These are phyloP conservation scores for Gnetum montanum DNA, from an alignment of 75 land plant species.

Conservation along the genomic window DNA sequence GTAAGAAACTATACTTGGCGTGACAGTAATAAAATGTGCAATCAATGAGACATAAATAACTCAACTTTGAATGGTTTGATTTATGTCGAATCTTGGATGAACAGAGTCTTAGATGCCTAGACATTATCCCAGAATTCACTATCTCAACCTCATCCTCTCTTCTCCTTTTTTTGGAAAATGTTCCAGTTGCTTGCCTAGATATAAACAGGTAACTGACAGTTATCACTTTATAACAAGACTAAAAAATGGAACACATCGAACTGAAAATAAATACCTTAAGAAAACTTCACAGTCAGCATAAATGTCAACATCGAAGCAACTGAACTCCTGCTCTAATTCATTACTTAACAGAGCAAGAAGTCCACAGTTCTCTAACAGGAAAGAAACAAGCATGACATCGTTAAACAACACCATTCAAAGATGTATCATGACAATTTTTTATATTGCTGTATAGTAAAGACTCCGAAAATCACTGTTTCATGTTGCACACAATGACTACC, in stretches of 20 bases:
- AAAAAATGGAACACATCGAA: neutral
- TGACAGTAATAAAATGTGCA: too few species aligned
- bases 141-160: neutral
- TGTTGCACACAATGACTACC: neutral
- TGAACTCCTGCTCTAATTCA: conserved; percentile 16
- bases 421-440: neutral
- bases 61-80: conserved; percentile 5
- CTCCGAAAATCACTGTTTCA: neutral
- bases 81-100: neutral
- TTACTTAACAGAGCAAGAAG: conserved; percentile 3
- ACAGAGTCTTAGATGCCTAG: neutral
- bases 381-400: neutral
- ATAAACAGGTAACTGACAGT: neutral
- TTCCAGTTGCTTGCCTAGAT: neutral
- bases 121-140: neutral
- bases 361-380: conserved; percentile 2
- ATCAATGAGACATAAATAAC: neutral
- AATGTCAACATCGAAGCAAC: conserved; percentile 12
- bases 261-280: neutral
- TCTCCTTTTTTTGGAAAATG: neutral
- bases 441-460: neutral
- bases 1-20: too few species aligned
- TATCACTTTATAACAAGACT: neutral
- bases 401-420: neutral
- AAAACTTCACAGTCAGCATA: conserved; percentile 15